Evolutionary conservation across 495 filamentous ascomycete genomes (phyloP), one percentile per base, ranked within the genome.

Genomic region (Aspergillus olivimuriae): DNA sequence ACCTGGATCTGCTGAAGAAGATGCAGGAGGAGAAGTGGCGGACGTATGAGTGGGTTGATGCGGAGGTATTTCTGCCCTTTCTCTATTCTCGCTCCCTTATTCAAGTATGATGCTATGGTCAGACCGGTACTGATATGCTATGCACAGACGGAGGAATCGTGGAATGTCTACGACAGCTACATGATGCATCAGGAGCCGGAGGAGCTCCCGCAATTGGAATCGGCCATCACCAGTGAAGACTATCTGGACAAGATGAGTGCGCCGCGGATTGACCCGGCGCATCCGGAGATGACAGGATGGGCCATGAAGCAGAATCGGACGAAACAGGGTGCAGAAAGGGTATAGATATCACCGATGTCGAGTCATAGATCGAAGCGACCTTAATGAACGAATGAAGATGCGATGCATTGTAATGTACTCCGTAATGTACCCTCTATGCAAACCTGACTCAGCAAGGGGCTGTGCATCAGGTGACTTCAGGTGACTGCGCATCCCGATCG

Each of bases 21-120:
- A 80, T 80, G 50, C 78, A 84, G 51, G 78, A 83, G 40, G 85
- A 89, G 48, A 66, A 70, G 44, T 89, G 85, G 85, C 73, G 68
- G 40, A 61, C 61, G 21, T 65, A 83, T 49, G 65, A 73, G 23
- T 89, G 83, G 71, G 53, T 81, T 35, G 84, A 89, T 56, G 81
- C 85, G 38, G 80, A 86, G 57, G 78, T 81, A 47, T 21, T 20
- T 19, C 8, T 15, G 16, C 34, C 12, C 44, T 34, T 16, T 23
- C 19, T 20, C 30, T 39, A 7, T 21, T 34, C 18, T 48, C 34
- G 9, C 20, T 10, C 22, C 7, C 20, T 14, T 48, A 24, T 57
- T 68, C 40, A 68, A 37, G 2, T 12, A 19, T n/a, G 16, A 3
- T 8, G 18, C n/a, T n/a, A n/a, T n/a, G n/a, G n/a, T n/a, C n/a